These are phyloP conservation scores for Penicillium flavigenum DNA, from an alignment of 495 filamentous ascomycete species.

Conservation along the genomic window DNA sequence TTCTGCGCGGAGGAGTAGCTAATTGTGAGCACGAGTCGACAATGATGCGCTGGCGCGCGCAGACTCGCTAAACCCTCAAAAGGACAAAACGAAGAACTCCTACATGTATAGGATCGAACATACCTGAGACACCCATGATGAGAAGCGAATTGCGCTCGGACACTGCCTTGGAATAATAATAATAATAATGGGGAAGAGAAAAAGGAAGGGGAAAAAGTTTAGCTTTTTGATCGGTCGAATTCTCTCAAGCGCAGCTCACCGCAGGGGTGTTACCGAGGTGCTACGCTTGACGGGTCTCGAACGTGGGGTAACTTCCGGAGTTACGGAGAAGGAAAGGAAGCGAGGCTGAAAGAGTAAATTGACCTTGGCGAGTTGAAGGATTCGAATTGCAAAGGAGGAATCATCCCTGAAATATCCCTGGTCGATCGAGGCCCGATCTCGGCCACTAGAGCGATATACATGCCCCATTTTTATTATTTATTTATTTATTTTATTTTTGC, in stretches of 20 bases:
- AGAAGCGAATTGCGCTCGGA: conserved; percentile 2
- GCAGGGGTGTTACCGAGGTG: neutral
- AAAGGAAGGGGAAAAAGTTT: neutral
- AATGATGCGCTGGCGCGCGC: neutral
- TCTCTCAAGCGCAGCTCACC: neutral
- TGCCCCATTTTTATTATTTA: neutral
- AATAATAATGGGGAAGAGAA: neutral
- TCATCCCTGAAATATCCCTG: conserved; percentile 7
- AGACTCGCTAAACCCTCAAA: neutral
- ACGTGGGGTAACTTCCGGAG: neutral
- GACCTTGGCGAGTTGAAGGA: conserved; percentile 4
- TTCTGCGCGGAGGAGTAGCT: conserved; percentile 5
- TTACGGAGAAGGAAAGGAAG: neutral
- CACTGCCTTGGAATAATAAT: neutral
- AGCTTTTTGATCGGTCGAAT: neutral
- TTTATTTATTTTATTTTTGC: neutral
- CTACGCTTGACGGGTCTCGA: neutral
- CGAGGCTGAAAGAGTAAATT: neutral
- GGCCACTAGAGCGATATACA: conserved; percentile 15
- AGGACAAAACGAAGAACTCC: neutral
- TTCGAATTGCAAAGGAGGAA: conserved; percentile 4
- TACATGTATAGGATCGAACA: neutral
- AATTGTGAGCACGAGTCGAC: conserved; percentile 17
- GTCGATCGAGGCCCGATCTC: conserved; percentile 25
- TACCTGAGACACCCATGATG: conserved; percentile 26